Evolutionary conservation across 1,139 yeast species (phyloP), one percentile per base, ranked within the genome.

Genomic region (Candida albicans): DNA sequence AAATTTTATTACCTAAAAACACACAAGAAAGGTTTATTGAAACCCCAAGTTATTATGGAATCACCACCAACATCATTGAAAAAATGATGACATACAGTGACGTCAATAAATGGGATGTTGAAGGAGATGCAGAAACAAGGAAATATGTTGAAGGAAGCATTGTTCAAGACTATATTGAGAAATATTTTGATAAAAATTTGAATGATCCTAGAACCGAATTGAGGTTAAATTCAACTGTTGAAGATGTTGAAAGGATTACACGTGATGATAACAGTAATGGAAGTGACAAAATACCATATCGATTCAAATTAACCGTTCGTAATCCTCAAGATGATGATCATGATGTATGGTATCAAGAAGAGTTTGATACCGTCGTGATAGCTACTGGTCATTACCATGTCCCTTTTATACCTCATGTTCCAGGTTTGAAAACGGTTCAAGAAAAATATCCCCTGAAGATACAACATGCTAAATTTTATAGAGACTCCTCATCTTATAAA

Each of bases 31-130:
- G 65, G 39, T 73, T 64, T 40, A 46, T 54, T 25, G 64, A 68
- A 35, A 71, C 77, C 1, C 72, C 78, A 0, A 64, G 74, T 13
- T 73, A 74, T 48, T 51, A 53, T 31, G 62, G 64, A 1, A 58
- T 74, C 39, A 61, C 61, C 33, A 71, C 79, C 8, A 74, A 74
- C 46, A 62, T 73, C 32, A 65, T 70, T 10, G 77, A 73, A 47
- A 61, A 59, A n/a, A 50, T 72, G 51, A 73, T 74, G 78, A 70
- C 79, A 0, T 74, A 54, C 41, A 67, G 74, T 43, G 78, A 73
- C 46, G 51, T 51, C 9, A 65, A 62, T 37, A 47, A 49, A 10
- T 73, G 76, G 75, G 51, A 35, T 43, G 50, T 42, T 38, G 55
- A 60, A 3, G 65, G 65, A 3, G 53, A 55, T 9, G 58, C 61